These are phyloP conservation scores for Setaria viridis DNA, from an alignment of 202 grass and related monocot genomes.

Conservation along the genomic window DNA sequence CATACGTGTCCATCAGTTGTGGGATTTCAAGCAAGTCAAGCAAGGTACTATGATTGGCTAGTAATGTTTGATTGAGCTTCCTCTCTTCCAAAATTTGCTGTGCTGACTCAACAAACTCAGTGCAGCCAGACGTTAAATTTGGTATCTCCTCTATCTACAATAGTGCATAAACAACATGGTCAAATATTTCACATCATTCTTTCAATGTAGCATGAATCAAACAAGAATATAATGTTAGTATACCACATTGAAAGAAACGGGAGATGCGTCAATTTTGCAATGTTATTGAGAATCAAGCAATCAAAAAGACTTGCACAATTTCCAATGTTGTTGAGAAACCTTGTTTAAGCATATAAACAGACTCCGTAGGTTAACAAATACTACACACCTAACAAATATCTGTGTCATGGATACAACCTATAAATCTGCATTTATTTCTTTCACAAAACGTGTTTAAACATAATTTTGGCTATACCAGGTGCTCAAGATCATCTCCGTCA, in stretches of 20 bases:
- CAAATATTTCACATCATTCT: constrained; percentile 45
- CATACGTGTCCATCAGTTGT: constrained; percentile 98
- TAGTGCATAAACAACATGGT: constrained; percentile 38
- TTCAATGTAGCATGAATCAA: constrained; percentile 7
- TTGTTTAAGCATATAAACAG: constrained; percentile 14
- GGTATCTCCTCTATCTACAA: constrained; percentile 97
- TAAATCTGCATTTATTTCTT: background rate
- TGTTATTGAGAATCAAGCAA: background rate
- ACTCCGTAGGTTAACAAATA: background rate
- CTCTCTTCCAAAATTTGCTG: constrained; percentile 99
- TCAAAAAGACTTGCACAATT: background rate
- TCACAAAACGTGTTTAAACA: background rate
- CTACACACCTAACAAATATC: background rate
- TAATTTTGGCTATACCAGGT: background rate
- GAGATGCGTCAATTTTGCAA: background rate
- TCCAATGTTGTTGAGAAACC: background rate
- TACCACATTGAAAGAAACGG: constrained; percentile 3
- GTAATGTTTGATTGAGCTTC: constrained; percentile 95
- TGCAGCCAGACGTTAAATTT: constrained; percentile 97
- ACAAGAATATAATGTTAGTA: background rate
- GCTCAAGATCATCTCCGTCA: background rate
- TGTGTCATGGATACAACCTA: background rate
- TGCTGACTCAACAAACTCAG: constrained; percentile 92
- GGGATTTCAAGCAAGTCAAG: constrained; percentile 99
- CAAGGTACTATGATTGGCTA: constrained; percentile 92